A percentile compares a stretch with the other conserved stretches of the same genome.
phyloP scores from a whole-genome alignment of 2,329 filamentous ascomycete genomes.

The Lecanicillium sp. region DNA sequence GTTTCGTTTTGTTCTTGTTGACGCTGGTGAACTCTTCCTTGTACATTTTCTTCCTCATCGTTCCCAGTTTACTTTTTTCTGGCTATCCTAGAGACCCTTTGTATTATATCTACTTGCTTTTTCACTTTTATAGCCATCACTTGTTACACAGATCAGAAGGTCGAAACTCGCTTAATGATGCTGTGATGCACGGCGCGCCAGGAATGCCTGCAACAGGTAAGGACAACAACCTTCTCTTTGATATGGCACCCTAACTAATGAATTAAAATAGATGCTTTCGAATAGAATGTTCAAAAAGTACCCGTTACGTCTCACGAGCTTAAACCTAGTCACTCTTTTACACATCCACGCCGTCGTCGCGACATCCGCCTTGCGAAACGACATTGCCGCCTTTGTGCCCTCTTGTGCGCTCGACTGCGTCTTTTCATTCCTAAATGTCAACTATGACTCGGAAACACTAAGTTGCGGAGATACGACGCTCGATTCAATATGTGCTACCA shows the following conservation, averaged over 20 bases:
- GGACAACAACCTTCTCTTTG: neutral
- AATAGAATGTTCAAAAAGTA: conserved; percentile 8
- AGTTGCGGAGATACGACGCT: conserved; percentile 46
- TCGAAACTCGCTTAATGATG: conserved; percentile 18
- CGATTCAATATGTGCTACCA: conserved; percentile 54
- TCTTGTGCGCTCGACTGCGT: conserved; percentile 54
- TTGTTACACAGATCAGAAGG: too few relatives aligned
- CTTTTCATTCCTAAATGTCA: conserved; percentile 50
- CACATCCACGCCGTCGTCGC: conserved; percentile 16
- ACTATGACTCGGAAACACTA: conserved; percentile 38
- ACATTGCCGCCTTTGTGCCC: conserved; percentile 40
- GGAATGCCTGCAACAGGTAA: conserved; percentile 19
- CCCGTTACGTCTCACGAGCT: conserved; percentile 27
- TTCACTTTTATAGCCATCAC: too few relatives aligned
- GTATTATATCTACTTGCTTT: too few relatives aligned
- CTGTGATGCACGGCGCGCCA: conserved; percentile 28
- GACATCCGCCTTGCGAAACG: conserved; percentile 24
- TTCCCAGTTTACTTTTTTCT: too few relatives aligned
- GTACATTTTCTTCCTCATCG: too few relatives aligned
- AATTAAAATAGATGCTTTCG: neutral
- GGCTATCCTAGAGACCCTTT: too few relatives aligned
- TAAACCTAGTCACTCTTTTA: conserved; percentile 15
- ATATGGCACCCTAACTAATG: too few relatives aligned
- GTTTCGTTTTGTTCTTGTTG: too few relatives aligned
- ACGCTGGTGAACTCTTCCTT: too few relatives aligned